Evolutionary conservation across 176 grass and related monocot genomes (phyloP), one percentile per base, ranked within the genome.

Genomic region (Rhynchospora tenuis): DNA sequence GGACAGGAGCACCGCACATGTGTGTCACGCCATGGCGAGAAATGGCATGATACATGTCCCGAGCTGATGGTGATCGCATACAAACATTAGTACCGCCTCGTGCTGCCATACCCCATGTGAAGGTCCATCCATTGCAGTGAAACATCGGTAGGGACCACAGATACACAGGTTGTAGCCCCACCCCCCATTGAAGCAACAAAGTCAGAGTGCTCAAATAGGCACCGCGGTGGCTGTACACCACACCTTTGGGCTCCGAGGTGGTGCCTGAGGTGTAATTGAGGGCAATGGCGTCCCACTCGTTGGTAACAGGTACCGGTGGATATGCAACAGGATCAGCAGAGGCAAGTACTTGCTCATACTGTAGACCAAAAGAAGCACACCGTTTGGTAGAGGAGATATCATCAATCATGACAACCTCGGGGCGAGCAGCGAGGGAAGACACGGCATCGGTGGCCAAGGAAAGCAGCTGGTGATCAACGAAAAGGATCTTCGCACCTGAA

Each of bases 181-280:
- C 86, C 3, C 73, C 92, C 92, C 92, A 94, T 81, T 91, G 92
- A 0, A 94, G 85, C 7, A 94, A 89, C 0, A 94, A 60, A 4
- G 78, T 82, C 2, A 94, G 64, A 27, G 92, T 88, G 58, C 85
- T 94, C 20, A 94, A 79, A 81, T 87, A 94, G 1, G 92, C 89
- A 0, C 89, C 92, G 2, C 92, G 89, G 28, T 94, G 92, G 85
- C 92, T 94, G 65, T 94, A 94, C 72, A 91, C 89, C 11, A 91
- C 92, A 7, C 92, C 91, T 62, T 91, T 94, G 12, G 91, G 91
- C 16, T 85, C 84, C 0, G 91, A 94, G 48, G 91, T 94, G 9
- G 92, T 94, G 38, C 92, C 92, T 0, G 92, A 94, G 26, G 92
- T 94, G 73, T 94, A 94, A 43, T 94, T 94, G 5, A 94, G 89